Evolutionary conservation across 2,329 filamentous ascomycete genomes (phyloP).

Genomic region (Rhexocercosporidium sp.): DNA sequence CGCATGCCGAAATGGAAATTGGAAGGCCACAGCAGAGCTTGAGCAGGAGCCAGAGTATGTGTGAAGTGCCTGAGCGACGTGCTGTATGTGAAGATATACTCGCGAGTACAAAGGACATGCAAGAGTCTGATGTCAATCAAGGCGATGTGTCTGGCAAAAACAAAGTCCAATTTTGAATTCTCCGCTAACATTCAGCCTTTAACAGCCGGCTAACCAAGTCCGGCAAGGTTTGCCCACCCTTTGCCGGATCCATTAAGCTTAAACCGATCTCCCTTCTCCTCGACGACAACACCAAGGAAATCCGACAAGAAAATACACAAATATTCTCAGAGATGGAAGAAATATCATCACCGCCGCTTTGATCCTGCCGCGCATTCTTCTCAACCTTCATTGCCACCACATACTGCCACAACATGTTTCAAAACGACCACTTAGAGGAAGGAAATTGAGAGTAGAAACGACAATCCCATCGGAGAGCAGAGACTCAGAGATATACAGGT

Average conservation of each 20-base stretch:
- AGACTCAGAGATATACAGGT: neutral
- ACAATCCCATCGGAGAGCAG: neutral
- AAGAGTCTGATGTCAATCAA: neutral
- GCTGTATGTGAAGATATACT: neutral
- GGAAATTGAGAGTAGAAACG: neutral
- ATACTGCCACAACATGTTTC: neutral
- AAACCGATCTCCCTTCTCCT: neutral
- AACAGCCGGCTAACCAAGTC: slow-evolving; percentile 2
- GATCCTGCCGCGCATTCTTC: neutral
- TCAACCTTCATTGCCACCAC: neutral
- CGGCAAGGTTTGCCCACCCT: neutral
- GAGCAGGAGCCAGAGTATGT: no score
- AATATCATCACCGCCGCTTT: neutral
- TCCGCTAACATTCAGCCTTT: slow-evolving; percentile 2
- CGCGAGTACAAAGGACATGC: neutral
- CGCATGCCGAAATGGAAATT: no score
- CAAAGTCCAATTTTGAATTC: slow-evolving; percentile 1
- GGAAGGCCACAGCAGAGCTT: no score
- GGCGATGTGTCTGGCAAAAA: neutral
- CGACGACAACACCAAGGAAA: neutral
- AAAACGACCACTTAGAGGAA: neutral
- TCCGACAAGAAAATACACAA: neutral
- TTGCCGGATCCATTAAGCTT: neutral
- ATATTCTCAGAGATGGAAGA: neutral
- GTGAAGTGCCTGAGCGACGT: neutral